phyloP scores from a whole-genome alignment of 306 rosid genomes.

The Sindora glabra region DNA sequence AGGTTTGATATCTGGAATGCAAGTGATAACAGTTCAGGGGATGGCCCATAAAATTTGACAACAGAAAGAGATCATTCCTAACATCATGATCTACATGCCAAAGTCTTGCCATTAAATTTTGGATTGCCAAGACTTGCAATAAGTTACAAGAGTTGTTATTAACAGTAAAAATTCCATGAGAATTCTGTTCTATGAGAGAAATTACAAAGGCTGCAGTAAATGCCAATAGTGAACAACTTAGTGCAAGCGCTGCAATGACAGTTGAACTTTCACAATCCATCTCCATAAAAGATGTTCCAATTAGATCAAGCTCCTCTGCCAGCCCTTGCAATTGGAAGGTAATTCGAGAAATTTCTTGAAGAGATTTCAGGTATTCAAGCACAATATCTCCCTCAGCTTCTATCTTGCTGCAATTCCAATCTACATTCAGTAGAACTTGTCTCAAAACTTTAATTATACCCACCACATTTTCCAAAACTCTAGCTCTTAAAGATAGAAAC shows the following conservation, averaged over 20 bases:
- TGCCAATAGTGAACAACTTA: conserved; percentile 53
- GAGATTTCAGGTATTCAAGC: conserved; percentile 6
- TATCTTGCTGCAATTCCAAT: background rate
- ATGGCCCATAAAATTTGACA: conserved; percentile 22
- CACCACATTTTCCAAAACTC: conserved; percentile 29
- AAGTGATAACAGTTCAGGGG: conserved; percentile 25
- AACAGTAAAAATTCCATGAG: background rate
- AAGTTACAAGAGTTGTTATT: conserved; percentile 5
- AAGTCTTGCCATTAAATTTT: conserved; percentile 35
- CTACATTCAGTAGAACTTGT: conserved; percentile 11
- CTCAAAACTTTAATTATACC: conserved; percentile 20
- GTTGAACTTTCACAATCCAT: conserved; percentile 42
- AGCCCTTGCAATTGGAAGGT: conserved; percentile 32
- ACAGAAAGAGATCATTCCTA: conserved; percentile 27
- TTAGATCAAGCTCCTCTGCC: conserved; percentile 42
- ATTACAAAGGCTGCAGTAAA: conserved; percentile 38
- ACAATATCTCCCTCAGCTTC: conserved; percentile 8
- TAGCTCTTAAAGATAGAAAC: conserved; percentile 54
- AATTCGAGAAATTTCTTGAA: conserved; percentile 22
- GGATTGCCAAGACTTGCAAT: conserved; percentile 20
- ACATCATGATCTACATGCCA: conserved; percentile 34
- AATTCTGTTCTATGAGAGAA: conserved; percentile 21
- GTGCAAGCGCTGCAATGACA: conserved; percentile 37
- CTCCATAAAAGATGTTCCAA: conserved; percentile 37
- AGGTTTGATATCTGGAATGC: conserved; percentile 15